Percentiles rank a stretch among this genome's conserved stretches.
Evolutionary conservation across 768 basidiomycete genomes (phyloP).

Genomic region (Brasilioporus rufonigricans): DNA sequence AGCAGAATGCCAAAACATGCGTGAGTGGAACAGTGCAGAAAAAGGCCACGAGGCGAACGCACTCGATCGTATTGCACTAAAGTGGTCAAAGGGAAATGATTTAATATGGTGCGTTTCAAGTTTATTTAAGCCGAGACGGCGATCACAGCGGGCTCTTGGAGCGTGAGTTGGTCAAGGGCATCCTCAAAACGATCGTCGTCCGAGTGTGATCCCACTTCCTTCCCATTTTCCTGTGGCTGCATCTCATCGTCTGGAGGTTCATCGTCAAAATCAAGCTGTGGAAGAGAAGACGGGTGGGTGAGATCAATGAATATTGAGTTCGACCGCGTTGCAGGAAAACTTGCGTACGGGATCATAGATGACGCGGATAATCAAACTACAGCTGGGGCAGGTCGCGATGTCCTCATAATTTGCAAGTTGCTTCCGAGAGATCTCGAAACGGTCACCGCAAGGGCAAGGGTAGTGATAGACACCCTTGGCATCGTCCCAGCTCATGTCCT

Average conservation of each 20-base stretch:
- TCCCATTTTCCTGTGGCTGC: constrained; percentile 19
- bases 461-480: constrained; percentile 87
- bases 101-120: not conserved
- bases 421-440: constrained; percentile 88
- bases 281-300: not conserved
- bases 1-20: not conserved
- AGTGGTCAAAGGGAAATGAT: not conserved
- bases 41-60: not conserved
- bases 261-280: constrained; percentile 82
- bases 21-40: not conserved
- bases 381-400: constrained; percentile 94
- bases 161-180: constrained; percentile 59
- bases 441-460: constrained; percentile 96
- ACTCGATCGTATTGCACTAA: constrained; percentile 1
- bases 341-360: constrained; percentile 89
- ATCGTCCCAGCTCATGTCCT: constrained; percentile 92
- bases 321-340: not conserved
- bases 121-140: constrained; percentile 17
- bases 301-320: constrained; percentile 3
- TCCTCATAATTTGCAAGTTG: constrained; percentile 91
- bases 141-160: constrained; percentile 17
- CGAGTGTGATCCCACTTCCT: constrained; percentile 36
- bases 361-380: constrained; percentile 88
- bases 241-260: constrained; percentile 55
- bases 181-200: constrained; percentile 57